These are phyloP conservation scores for Nematocida sp. DNA, from an alignment of 371 early-diverging fungal genomes.

Conservation along the genomic window DNA sequence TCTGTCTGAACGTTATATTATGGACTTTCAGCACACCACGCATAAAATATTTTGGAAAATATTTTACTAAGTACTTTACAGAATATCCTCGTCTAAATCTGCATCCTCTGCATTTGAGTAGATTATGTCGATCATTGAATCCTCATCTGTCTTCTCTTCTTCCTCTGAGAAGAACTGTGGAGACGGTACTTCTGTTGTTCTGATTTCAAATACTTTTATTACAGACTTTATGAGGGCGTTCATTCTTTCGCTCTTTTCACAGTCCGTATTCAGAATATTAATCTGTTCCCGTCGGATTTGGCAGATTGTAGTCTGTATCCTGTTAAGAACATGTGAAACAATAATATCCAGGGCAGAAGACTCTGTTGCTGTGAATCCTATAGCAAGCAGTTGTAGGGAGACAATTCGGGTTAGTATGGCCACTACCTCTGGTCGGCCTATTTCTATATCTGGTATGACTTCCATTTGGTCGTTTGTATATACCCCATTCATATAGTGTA, in stretches of 20 bases:
- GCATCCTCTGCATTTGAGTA: slow-evolving; percentile 47
- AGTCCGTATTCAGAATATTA: neutral
- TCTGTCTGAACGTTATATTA: neutral
- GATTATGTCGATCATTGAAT: slow-evolving; percentile 33
- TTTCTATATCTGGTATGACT: neutral
- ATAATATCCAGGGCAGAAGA: slow-evolving; percentile 35
- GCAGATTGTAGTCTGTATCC: slow-evolving; percentile 4
- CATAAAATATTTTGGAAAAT: slow-evolving; percentile 10
- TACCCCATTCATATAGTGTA: neutral
- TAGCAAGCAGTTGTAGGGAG: neutral
- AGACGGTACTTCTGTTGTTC: neutral
- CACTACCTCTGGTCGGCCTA: neutral
- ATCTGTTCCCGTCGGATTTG: neutral
- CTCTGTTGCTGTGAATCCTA: slow-evolving; percentile 41
- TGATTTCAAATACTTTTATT: slow-evolving; percentile 15
- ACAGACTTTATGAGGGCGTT: neutral
- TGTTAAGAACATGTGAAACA: slow-evolving; percentile 28
- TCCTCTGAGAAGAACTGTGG: slow-evolving; percentile 47
- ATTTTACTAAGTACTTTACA: neutral
- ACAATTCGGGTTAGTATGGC: slow-evolving; percentile 15
- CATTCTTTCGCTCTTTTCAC: neutral
- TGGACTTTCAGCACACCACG: slow-evolving; percentile 4
- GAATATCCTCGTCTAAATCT: slow-evolving; percentile 17
- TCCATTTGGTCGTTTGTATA: neutral
- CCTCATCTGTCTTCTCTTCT: slow-evolving; percentile 39